A percentile compares a stretch with the other conserved stretches of the same genome.
phyloP scores from a whole-genome alignment of 768 basidiomycete genomes.

The Crassisporium funariophilum region DNA sequence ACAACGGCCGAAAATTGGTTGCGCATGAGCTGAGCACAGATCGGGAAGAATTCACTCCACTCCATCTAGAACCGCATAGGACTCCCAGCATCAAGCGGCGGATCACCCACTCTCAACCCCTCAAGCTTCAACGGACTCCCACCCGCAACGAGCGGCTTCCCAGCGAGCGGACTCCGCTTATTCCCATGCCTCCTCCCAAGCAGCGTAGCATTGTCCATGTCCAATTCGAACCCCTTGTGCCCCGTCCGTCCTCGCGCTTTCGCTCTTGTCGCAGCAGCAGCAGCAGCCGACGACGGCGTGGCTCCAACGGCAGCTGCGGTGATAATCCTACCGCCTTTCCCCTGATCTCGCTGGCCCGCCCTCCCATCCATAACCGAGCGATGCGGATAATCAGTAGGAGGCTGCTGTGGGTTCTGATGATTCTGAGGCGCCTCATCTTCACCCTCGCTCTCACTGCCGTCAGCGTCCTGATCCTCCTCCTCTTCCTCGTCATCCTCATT shows the following conservation, averaged over 20 bases:
- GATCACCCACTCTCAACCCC: constrained; percentile 20
- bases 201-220: constrained; percentile 84
- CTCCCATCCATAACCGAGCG: constrained; percentile 32
- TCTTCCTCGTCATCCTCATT: constrained; percentile 92
- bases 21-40: neutral
- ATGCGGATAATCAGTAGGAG: constrained; percentile 27
- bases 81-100: constrained; percentile 13
- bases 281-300: constrained; percentile 4
- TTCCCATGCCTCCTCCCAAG: constrained; percentile 68
- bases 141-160: constrained; percentile 5
- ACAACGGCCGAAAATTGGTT: no score
- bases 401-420: constrained; percentile 3
- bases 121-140: constrained; percentile 27
- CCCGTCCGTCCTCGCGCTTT: constrained; percentile 2
- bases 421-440: constrained; percentile 48
- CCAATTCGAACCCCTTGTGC: constrained; percentile 71
- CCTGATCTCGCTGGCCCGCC: constrained; percentile 38
- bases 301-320: constrained; percentile 17
- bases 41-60: neutral
- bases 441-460: constrained; percentile 38
- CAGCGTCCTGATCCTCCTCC: constrained; percentile 35
- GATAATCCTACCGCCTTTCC: constrained; percentile 15
- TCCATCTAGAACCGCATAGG: constrained; percentile 12
- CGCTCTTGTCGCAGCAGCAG: constrained; percentile 10
- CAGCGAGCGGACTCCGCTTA: constrained; percentile 22